Evolutionary conservation across 75 land plant genomes (phyloP), one percentile per base, ranked within the genome.

Genomic region (Gnetum montanum): DNA sequence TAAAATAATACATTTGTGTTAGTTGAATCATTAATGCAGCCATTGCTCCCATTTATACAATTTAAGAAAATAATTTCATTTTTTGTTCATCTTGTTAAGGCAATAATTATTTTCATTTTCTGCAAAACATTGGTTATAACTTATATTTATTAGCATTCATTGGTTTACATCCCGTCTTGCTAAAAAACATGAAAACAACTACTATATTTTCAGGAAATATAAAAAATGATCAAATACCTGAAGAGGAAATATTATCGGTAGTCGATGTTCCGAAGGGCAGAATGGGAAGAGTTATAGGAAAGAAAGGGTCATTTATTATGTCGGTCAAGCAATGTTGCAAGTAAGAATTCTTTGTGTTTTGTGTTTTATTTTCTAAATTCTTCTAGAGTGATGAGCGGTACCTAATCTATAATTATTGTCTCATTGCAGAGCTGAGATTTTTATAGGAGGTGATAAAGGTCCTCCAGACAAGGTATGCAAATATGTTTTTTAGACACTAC

Each of bases 241-340:
- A 86, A 56, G 80, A 75, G 50, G 97, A 88, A 57, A 70, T 84
- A 24, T 65, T 92, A 0, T 78, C 89, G 4, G 78, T 88, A 43
- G 68, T 92, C 20, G 62, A 79, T 69, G 90, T 92, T 46, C 94
- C 86, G 22, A 38, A 43, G n/a, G 97, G 97, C 4, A 78, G 76
- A 71, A 88, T 92, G 95, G 97, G 97, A 31, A 62, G 71, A 36
- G 54, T 92, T 40, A 88, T 92, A 59, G 90, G 97, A 31, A 75
- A 61, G 62, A 71, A 54, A 68, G 97, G 97, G 41, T 47, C 81
- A 30, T 73, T 75, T 27, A 92, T 92, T 59, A 34, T 69, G 46
- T 55, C 85, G 25, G 63, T 92, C 23, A 88, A 91, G 64, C 70
- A 76, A 53, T 84, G 84, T 27, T 88, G 95, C 97, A 71, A 79